phyloP scores from a whole-genome alignment of 2,329 filamentous ascomycete genomes.

The Aspergillus versicolor region DNA sequence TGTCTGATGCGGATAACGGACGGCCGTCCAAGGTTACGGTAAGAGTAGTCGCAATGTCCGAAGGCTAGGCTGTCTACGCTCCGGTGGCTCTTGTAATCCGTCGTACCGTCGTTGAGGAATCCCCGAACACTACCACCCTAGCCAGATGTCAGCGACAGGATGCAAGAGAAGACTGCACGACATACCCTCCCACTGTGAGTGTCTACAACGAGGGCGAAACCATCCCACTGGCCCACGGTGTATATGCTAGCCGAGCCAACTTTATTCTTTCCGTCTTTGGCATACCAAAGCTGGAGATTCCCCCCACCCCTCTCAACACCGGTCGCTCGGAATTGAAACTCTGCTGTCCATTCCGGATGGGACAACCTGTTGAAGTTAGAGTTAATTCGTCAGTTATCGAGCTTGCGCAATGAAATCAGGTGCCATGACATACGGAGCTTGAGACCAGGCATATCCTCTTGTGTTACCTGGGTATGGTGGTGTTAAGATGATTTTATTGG shows the following conservation, averaged over 20 bases:
- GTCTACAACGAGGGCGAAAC: constrained; percentile 84
- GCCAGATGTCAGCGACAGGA: constrained; percentile 1
- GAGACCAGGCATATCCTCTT: constrained; percentile 79
- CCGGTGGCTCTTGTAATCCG: constrained; percentile 73
- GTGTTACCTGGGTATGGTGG: constrained; percentile 83
- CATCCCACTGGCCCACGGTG: constrained; percentile 80
- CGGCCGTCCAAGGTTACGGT: constrained; percentile 86
- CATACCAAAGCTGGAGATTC: constrained; percentile 93
- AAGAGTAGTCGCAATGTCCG: constrained; percentile 85
- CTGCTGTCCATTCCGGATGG: constrained; percentile 72
- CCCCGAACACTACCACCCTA: constrained; percentile 78
- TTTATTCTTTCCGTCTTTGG: constrained; percentile 63
- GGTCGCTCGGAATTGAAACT: constrained; percentile 83
- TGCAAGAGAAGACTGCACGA: not conserved
- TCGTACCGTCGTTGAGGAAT: constrained; percentile 88
- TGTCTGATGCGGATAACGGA: constrained; percentile 76
- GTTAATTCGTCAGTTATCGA: not conserved
- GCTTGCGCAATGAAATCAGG: not conserved
- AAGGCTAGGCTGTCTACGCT: constrained; percentile 85
- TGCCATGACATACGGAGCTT: constrained; percentile 50
- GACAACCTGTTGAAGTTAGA: constrained; percentile 33
- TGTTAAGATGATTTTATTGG: constrained; percentile 89
- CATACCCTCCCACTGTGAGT: constrained; percentile 68
- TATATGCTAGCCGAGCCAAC: constrained; percentile 78
- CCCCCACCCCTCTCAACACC: constrained; percentile 83